Evolutionary conservation across 1,284 basidiomycete species (phyloP), one percentile per base, ranked within the genome.

Genomic region (Meira nashicola): DNA sequence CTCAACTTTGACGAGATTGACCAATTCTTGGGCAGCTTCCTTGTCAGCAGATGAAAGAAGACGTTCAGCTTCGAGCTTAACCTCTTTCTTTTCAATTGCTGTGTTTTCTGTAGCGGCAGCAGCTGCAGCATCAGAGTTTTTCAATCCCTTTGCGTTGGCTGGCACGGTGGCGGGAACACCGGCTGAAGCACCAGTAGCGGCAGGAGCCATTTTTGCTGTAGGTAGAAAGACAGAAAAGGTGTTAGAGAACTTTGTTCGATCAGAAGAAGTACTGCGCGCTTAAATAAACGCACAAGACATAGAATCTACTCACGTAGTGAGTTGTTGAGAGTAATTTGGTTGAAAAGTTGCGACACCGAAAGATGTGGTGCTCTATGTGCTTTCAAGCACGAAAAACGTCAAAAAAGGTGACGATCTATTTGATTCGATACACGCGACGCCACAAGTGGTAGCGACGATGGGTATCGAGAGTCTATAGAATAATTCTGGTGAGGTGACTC

Each of bases 1-100:
- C 69, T 92, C 86, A 81, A 74, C 66, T 74, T 81, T 81, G 73
- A 80, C 79, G 48, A 80, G 70, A 72, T 80, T 78, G 59, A 79
- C 78, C 58, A 81, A 79, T 75, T 80, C 80, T 63, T 71, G 69
- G 21, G 74, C 79, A 57, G 80, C 80, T 21, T 68, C 62, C 59
- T 79, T 75, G 74, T 80, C 79, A 59, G 74, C 71, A 39, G 71
- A 65, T 37, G 70, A 72, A 57, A 81, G 71, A 59, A 81, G 73
- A 46, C 75, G 67, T 52, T 73, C 71, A 62, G 77, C 70, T 63
- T 81, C 80, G 61, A 79, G 63, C 68, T 77, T 76, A 55, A 76
- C 79, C 62, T 78, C 79, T 62, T 77, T 73, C 67, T 71, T 66
- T 70, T 78, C 73, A 11, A 33, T 17, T 53, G 69, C 78, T 49